These are phyloP conservation scores for Suillus subalutaceus DNA, from an alignment of 768 basidiomycete genomes.

Conservation along the genomic window DNA sequence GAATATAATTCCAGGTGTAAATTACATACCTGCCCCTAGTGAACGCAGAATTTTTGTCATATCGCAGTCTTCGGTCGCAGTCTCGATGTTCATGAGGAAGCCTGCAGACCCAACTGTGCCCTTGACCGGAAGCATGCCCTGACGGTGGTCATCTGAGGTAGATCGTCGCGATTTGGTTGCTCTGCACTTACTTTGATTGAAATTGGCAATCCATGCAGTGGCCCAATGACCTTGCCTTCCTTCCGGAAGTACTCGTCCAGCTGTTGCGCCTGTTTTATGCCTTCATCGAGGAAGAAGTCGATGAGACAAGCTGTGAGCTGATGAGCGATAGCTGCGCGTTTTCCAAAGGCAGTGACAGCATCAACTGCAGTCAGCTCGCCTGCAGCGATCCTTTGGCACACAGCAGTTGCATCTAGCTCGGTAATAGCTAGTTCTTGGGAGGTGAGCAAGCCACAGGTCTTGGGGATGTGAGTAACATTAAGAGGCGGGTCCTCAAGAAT, in stretches of 20 bases:
- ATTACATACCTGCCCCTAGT: slow-evolving; percentile 43
- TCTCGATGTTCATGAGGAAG: slow-evolving; percentile 31
- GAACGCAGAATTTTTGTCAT: slow-evolving; percentile 41
- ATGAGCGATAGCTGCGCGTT: slow-evolving; percentile 56
- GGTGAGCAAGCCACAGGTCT: slow-evolving; percentile 34
- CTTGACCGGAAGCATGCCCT: slow-evolving; percentile 46
- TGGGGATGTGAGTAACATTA: slow-evolving; percentile 37
- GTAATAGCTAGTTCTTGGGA: slow-evolving; percentile 38
- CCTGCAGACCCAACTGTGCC: slow-evolving; percentile 42
- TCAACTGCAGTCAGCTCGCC: slow-evolving; percentile 40
- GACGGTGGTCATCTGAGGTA: not conserved
- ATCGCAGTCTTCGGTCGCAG: slow-evolving; percentile 27
- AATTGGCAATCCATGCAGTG: slow-evolving; percentile 45
- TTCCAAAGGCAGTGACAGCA: slow-evolving; percentile 46
- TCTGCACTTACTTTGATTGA: slow-evolving; percentile 39
- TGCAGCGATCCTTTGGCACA: slow-evolving; percentile 31
- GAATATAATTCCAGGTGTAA: not conserved
- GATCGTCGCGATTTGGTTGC: not conserved
- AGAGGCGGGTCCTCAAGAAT: slow-evolving; percentile 28
- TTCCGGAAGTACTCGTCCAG: slow-evolving; percentile 42
- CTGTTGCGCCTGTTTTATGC: slow-evolving; percentile 39
- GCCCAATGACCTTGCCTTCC: slow-evolving; percentile 44
- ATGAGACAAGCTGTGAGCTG: slow-evolving; percentile 45
- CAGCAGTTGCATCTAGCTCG: slow-evolving; percentile 38
- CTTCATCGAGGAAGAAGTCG: slow-evolving; percentile 50